A percentile compares a stretch with the other conserved stretches of the same genome.
Evolutionary conservation across 306 rosid genomes (phyloP).

Genomic region (Leucaena leucocephala): DNA sequence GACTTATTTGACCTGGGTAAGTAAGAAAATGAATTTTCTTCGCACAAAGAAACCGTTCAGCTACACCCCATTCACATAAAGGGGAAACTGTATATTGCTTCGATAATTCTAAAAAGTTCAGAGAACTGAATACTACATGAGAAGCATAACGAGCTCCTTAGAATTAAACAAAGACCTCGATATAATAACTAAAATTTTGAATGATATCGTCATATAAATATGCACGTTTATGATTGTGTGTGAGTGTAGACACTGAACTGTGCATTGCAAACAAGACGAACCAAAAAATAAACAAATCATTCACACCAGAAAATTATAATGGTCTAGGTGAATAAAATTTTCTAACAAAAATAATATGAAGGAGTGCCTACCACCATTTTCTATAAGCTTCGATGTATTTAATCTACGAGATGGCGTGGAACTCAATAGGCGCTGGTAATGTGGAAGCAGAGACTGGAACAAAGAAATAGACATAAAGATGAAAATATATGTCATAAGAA

Average conservation of each 20-base stretch:
- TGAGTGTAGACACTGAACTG: slow-evolving; percentile 7
- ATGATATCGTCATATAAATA: not conserved
- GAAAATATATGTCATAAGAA: slow-evolving; percentile 48
- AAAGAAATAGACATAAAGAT: slow-evolving; percentile 55
- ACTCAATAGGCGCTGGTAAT: slow-evolving; percentile 97
- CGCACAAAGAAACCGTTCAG: slow-evolving; percentile 20
- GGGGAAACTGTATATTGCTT: not conserved
- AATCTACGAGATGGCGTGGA: slow-evolving; percentile 92
- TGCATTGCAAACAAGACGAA: slow-evolving; percentile 28
- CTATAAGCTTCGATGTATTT: slow-evolving; percentile 94
- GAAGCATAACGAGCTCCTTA: not conserved
- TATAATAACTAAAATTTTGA: slow-evolving; percentile 21
- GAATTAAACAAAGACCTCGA: slow-evolving; percentile 20
- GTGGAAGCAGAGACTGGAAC: slow-evolving; percentile 96
- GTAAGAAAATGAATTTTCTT: slow-evolving; percentile 22
- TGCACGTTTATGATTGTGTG: not conserved
- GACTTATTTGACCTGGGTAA: slow-evolving; percentile 18
- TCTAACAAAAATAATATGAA: slow-evolving; percentile 23
- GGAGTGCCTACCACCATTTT: slow-evolving; percentile 81
- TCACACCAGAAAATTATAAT: slow-evolving; percentile 26
- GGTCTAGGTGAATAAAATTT: slow-evolving; percentile 23
- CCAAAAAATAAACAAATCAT: not conserved
- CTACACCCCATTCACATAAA: slow-evolving; percentile 20
- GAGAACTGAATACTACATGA: not conserved
- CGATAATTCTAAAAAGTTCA: not conserved